phyloP scores from a whole-genome alignment of 2,329 filamentous ascomycete species.

The Tolypocladium amazonense region DNA sequence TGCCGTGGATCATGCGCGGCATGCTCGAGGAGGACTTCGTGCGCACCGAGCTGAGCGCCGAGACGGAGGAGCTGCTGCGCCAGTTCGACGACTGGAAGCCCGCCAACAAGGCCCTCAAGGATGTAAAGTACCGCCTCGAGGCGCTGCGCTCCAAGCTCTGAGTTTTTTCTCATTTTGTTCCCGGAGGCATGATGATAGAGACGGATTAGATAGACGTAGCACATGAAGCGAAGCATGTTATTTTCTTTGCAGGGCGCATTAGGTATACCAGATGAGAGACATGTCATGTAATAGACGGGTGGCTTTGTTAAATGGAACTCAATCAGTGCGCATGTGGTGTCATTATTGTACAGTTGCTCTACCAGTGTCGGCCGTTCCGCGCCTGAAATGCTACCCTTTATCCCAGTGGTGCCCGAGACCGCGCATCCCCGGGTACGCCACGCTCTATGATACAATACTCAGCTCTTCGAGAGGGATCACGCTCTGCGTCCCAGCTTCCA shows the following conservation, averaged over 20 bases:
- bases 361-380: not conserved
- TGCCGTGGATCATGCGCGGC: conserved; percentile 94
- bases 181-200: not conserved
- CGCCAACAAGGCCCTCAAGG: conserved; percentile 78
- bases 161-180: no score
- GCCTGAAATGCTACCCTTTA: not conserved
- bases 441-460: not conserved
- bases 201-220: not conserved
- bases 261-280: not conserved
- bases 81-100: conserved; percentile 95
- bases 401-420: not conserved
- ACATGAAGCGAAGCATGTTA: not conserved
- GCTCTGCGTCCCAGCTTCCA: conserved; percentile 65
- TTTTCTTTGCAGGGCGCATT: not conserved
- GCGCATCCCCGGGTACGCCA: not conserved
- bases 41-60: conserved; percentile 64
- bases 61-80: conserved; percentile 68
- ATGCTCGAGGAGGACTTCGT: conserved; percentile 87
- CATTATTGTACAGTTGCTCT: not conserved
- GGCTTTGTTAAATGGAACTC: not conserved
- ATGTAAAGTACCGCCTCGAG: conserved; percentile 91
- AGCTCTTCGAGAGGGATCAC: not conserved
- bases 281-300: not conserved
- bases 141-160: conserved; percentile 77
- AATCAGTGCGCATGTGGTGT: not conserved